Evolutionary conservation across 768 basidiomycete species (phyloP).

Genomic region (Leccinum boreale): DNA sequence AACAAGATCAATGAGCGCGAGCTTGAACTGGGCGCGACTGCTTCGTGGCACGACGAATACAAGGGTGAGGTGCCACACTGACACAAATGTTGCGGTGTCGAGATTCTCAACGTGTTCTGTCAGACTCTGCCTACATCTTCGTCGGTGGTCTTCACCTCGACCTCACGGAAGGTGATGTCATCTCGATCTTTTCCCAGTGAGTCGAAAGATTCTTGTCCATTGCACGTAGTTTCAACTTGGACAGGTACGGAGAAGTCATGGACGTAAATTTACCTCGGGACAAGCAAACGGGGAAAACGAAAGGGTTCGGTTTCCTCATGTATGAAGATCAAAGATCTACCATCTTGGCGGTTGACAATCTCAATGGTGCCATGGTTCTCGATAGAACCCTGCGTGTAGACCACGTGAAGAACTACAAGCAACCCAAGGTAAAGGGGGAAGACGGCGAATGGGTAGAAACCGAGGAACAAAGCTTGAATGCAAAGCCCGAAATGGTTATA

Average conservation of each 20-base stretch:
- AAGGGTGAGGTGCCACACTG: slow-evolving; percentile 46
- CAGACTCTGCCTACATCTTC: slow-evolving; percentile 96
- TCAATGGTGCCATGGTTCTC: slow-evolving; percentile 90
- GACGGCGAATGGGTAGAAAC: slow-evolving; percentile 83
- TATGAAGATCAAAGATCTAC: slow-evolving; percentile 98
- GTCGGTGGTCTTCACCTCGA: slow-evolving; percentile 85
- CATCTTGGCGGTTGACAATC: slow-evolving; percentile 94
- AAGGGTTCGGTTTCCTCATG: slow-evolving; percentile 96
- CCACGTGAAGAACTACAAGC: slow-evolving; percentile 90
- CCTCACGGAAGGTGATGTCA: slow-evolving; percentile 95
- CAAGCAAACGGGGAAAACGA: slow-evolving; percentile 86
- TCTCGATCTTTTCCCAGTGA: slow-evolving; percentile 96
- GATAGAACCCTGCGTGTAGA: slow-evolving; percentile 88
- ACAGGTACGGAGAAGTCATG: slow-evolving; percentile 93
- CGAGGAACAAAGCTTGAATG: slow-evolving; percentile 86
- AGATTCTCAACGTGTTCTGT: slow-evolving; percentile 6
- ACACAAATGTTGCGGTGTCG: neutral
- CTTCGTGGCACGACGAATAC: slow-evolving; percentile 97
- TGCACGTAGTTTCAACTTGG: neutral
- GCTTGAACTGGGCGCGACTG: slow-evolving; percentile 68
- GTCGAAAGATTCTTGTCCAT: slow-evolving; percentile 28
- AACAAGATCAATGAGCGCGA: slow-evolving; percentile 90
- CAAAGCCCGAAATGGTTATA: slow-evolving; percentile 67
- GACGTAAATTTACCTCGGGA: slow-evolving; percentile 94
- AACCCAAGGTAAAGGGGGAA: slow-evolving; percentile 73